Conservation (phyloP, 306 rosid genomes). For the Trifolium repens region DNA sequence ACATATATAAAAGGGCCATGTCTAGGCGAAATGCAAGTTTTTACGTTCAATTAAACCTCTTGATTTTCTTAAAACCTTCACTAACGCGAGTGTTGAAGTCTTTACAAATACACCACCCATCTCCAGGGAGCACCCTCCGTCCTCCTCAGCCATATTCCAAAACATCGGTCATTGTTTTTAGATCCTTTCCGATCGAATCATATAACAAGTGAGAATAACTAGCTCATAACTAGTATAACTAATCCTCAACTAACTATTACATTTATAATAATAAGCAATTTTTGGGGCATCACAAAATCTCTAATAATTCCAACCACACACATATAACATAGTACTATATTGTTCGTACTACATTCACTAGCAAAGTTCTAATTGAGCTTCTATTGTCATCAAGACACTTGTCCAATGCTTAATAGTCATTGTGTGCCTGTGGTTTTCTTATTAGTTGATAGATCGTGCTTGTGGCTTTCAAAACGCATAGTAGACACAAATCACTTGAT, state of each 20-base stretch:
- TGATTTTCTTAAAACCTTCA: not conserved
- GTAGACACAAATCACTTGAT: conserved; percentile 21
- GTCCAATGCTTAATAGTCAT: conserved; percentile 17
- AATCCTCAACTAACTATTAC: too few species aligned
- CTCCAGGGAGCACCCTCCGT: not conserved
- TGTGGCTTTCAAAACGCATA: conserved; percentile 29
- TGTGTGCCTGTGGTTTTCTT: not conserved
- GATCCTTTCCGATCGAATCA: too few species aligned
- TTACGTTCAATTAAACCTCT: too few species aligned
- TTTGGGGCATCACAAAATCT: conserved; percentile 30
- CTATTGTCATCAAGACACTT: conserved; percentile 24
- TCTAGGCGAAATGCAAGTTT: not conserved
- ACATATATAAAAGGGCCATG: too few species aligned
- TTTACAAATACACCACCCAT: not conserved
- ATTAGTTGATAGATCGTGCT: not conserved
- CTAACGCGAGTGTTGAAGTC: not conserved
- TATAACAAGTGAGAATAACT: too few species aligned
- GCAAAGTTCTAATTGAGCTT: conserved; percentile 46
- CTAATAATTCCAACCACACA: conserved; percentile 9
- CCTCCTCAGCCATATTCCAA: not conserved
- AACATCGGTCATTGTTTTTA: too few species aligned
- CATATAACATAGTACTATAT: conserved; percentile 16
- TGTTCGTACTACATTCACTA: not conserved
- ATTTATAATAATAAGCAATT: not conserved
- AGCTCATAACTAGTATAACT: too few species aligned